Percentiles rank a stretch among this genome's conserved stretches.
Conservation (phyloP, 768 basidiomycete genomes). For the Cubamyces sp. region DNA sequence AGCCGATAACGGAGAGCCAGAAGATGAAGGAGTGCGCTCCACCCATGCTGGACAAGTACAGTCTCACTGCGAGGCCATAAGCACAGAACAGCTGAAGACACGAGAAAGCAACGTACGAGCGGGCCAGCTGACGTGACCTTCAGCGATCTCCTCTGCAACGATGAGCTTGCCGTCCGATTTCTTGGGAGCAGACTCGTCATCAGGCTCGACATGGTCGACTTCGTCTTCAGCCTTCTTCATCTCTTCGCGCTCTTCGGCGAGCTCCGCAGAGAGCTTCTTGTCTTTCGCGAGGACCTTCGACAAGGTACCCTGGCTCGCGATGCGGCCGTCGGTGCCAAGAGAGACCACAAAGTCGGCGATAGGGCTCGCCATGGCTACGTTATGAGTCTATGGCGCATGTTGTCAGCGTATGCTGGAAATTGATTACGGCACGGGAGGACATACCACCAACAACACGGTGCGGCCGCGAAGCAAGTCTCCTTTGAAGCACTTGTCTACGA, state of each 20-base stretch:
- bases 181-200: constrained; percentile 11
- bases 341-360: constrained; percentile 60
- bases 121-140: constrained; percentile 42
- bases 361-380: constrained; percentile 53
- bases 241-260: constrained; percentile 29
- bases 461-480: constrained; percentile 50
- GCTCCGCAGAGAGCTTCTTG: constrained; percentile 36
- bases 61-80: constrained; percentile 29
- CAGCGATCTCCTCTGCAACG: constrained; percentile 41
- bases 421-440: constrained; percentile 17
- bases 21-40: constrained; percentile 30
- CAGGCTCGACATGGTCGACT: constrained; percentile 25
- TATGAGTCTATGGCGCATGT: constrained; percentile 44
- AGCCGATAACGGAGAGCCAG: constrained; percentile 33
- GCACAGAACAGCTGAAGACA: neutral
- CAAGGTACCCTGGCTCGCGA: constrained; percentile 51
- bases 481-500: constrained; percentile 50
- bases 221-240: constrained; percentile 30
- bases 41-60: constrained; percentile 37
- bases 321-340: constrained; percentile 54
- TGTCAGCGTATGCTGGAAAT: neutral
- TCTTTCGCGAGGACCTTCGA: constrained; percentile 50
- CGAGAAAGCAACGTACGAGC: constrained; percentile 33
- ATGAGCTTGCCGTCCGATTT: constrained; percentile 38
- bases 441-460: constrained; percentile 53